Evolutionary conservation across 108 stramenopile genomes (phyloP).

Genomic region (Parmales sp.): DNA sequence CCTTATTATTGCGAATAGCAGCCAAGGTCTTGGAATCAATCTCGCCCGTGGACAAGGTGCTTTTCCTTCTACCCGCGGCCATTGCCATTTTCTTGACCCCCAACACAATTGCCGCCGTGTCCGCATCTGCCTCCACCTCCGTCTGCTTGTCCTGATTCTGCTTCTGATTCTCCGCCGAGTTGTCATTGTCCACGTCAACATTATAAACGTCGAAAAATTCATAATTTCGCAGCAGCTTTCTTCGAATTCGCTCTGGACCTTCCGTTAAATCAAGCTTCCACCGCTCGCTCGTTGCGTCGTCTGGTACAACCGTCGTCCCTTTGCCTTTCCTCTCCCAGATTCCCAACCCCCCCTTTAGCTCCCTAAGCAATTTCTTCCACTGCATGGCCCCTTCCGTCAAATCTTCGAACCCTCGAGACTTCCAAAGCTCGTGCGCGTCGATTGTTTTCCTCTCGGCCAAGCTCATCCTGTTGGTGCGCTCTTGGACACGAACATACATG

Average conservation of each 20-base stretch:
- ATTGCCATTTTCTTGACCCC: not conserved
- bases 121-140: not conserved
- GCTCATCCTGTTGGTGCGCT: not conserved
- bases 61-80: not conserved
- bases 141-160: not conserved
- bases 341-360: constrained; percentile 67
- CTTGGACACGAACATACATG: constrained; percentile 6
- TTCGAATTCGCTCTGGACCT: constrained; percentile 69
- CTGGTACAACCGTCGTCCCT: no score
- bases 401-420: constrained; percentile 77
- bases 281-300: constrained; percentile 26
- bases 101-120: not conserved
- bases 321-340: constrained; percentile 70
- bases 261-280: constrained; percentile 83
- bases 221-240: constrained; percentile 70
- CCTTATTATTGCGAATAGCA: no score
- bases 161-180: constrained; percentile 14
- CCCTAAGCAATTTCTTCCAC: constrained; percentile 65
- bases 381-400: constrained; percentile 73
- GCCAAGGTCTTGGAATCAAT: no score
- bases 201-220: constrained; percentile 82
- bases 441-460: constrained; percentile 43
- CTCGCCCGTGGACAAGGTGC: no score
- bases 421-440: constrained; percentile 72
- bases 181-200: constrained; percentile 52